Evolutionary conservation across 225 moss, liverwort and hornwort genomes (phyloP), one percentile per base, ranked within the genome.

Genomic region (Polytrichum formosum): DNA sequence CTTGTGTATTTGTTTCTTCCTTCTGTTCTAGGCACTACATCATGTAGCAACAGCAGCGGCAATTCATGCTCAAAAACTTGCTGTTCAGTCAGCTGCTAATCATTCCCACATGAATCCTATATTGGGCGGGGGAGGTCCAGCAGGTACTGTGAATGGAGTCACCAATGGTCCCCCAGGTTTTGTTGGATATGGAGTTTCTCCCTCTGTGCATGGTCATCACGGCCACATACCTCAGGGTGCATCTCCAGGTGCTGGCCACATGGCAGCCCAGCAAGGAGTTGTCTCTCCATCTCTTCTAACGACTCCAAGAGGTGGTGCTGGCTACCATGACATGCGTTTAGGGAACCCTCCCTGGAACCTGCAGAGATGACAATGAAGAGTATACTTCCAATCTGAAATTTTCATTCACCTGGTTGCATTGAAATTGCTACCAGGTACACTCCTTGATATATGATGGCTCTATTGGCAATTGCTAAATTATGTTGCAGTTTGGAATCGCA

Each of bases 91-190:
- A 66, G 88, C 84, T 26, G 79, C 90, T 20, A 87, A 88, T 20
- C 95, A 96, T 74, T 77, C 90, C 60, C 95, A 93, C 72, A 79
- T 92, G 82, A 93, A 82, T 72, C 83, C 95, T 54, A 75, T 87
- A 23, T 73, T 90, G 9, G 78, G 90, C 53, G 90, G 86, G 77
- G 95, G 91, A 73, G 81, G 84, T 22, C 83, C 90, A 75, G 76
- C 83, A 71, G 90, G 86, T 64, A 72, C 84, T 66, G 92, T 85
- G 67, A 85, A 76, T 56, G 95, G 91, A 75, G 88, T 91, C 54
- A 78, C 79, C 31, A 87, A 85, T 56, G 91, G 88, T 63, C 95
- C 95, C 35, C 95, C 95, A 76, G 95, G 95, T 63, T 96, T 93
- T 84, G 88, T 87, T 74, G 88, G 95, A 30, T 96, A 96, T 82